These are phyloP conservation scores for Talaromyces sp. DNA, from an alignment of 2,329 filamentous ascomycete species.

Conservation along the genomic window DNA sequence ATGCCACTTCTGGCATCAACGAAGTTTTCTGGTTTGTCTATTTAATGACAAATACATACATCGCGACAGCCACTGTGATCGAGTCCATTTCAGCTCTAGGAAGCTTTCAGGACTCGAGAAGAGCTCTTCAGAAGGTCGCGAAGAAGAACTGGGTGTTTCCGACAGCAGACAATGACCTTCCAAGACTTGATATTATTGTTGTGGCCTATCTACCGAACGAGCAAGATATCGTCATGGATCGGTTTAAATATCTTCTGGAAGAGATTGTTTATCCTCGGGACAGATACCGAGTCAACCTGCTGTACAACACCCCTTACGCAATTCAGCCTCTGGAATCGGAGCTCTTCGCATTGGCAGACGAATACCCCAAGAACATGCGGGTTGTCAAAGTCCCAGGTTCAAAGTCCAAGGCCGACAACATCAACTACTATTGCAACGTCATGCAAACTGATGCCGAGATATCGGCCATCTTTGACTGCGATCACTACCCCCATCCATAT, in stretches of 20 bases:
- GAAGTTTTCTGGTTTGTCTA: conserved; percentile 44
- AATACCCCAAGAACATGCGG: conserved; percentile 36
- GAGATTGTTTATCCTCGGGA: conserved; percentile 44
- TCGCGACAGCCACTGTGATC: conserved; percentile 39
- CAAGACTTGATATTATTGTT: conserved; percentile 44
- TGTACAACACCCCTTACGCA: conserved; percentile 46
- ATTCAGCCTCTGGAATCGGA: conserved; percentile 45
- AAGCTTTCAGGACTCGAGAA: conserved; percentile 33
- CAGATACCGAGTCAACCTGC: conserved; percentile 44
- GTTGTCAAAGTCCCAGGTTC: conserved; percentile 47
- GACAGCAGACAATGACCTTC: conserved; percentile 37
- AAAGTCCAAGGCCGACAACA: conserved; percentile 48
- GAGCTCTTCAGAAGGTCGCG: conserved; percentile 33
- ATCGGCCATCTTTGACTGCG: conserved; percentile 48
- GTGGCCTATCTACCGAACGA: conserved; percentile 50
- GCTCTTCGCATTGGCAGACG: conserved; percentile 33
- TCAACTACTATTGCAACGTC: conserved; percentile 46
- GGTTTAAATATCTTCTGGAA: conserved; percentile 43
- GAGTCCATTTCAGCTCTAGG: conserved; percentile 39
- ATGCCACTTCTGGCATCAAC: conserved; percentile 32
- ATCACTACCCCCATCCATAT: conserved; percentile 48
- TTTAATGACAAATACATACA: conserved; percentile 42
- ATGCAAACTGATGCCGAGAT: conserved; percentile 42
- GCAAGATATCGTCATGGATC: conserved; percentile 47
- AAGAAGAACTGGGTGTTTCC: conserved; percentile 40